A percentile compares a stretch with the other conserved stretches of the same genome.
These are phyloP conservation scores for Haplosporangium sp. DNA, from an alignment of 371 early-diverging fungal genomes.

Conservation along the genomic window DNA sequence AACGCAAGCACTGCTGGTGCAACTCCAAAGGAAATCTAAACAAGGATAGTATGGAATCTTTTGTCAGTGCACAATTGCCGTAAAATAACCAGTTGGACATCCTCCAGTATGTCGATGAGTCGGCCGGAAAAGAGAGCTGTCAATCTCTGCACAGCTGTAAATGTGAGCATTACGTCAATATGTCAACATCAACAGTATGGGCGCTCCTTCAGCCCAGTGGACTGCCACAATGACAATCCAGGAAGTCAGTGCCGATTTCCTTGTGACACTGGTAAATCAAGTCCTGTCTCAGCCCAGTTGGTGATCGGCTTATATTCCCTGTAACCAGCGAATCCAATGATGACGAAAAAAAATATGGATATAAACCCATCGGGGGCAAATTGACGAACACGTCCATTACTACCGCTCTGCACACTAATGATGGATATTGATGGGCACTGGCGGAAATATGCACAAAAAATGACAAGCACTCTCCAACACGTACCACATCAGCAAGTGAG, in stretches of 20 bases:
- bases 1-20: conserved; percentile 90
- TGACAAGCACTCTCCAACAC: conserved; percentile 5
- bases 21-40: conserved; percentile 84
- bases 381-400: background rate
- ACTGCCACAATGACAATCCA: no score
- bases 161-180: conserved; percentile 27
- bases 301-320: no score
- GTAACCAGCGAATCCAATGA: no score
- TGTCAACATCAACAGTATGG: background rate
- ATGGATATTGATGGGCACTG: background rate
- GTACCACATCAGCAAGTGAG: conserved; percentile 88
- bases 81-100: conserved; percentile 5
- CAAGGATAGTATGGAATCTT: background rate
- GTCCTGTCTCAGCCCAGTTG: no score
- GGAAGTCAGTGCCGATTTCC: no score
- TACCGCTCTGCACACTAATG: background rate
- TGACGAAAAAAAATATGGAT: no score
- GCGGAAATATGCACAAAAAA: background rate
- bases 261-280: no score
- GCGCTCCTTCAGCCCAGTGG: no score
- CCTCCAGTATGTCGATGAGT: background rate
- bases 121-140: background rate
- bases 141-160: background rate
- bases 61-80: background rate
- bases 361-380: background rate